Base-by-base conservation (phyloP, 768 basidiomycete genomes). In the Leccinum broughii region DNA sequence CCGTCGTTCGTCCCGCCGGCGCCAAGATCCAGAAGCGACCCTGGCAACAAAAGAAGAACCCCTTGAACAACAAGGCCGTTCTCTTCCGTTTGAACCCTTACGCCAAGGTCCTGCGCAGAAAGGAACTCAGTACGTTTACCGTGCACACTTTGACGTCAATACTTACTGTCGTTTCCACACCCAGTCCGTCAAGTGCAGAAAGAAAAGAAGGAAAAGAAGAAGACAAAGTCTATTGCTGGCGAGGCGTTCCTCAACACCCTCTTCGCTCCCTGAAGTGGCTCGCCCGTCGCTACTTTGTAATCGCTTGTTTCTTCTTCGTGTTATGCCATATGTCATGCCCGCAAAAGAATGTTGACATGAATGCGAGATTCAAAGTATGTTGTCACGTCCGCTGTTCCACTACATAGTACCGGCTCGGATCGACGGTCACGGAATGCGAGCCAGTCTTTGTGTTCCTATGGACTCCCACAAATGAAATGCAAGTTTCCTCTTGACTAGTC, bases 41-140 rank as follows among this genome's bases (percentile, higher is more conserved):
- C 62, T 95, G 92, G 92, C 92, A 94, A 64, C 95, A 98, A 82
- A 95, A 95, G 91, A 98, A 98, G 90, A 98, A 97, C 83, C 94
- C 95, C 56, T 85, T 97, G 70, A 77, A 85, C 79, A 97, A 97
- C 88, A 95, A 91, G 83, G 90, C 85, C 54, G 80, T 95, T 68
- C 87, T 95, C 74, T 95, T 95, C 93, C 90, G 95, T 70, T 85
- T 98, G 79, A 98, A 98, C 84, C 96, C 96, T 56, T 98, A 98
- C 78, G 96, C 95, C 70, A 96, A 96, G 86, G 90, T 90, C 50
- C 77, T 95, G 70, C 90, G 93, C 76, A 82, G 90, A 68, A 90
- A 94, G 71, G 93, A 96, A 74, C 77, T 96, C 66, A 83, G 91
- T 93, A 75, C 60, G 91, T 90, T 24, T 20, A n/a, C 49, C 34